A percentile compares a stretch with the other conserved stretches of the same genome.
Conservation (phyloP, 805 yeast genomes). For the Debaryomyces maramus region DNA sequence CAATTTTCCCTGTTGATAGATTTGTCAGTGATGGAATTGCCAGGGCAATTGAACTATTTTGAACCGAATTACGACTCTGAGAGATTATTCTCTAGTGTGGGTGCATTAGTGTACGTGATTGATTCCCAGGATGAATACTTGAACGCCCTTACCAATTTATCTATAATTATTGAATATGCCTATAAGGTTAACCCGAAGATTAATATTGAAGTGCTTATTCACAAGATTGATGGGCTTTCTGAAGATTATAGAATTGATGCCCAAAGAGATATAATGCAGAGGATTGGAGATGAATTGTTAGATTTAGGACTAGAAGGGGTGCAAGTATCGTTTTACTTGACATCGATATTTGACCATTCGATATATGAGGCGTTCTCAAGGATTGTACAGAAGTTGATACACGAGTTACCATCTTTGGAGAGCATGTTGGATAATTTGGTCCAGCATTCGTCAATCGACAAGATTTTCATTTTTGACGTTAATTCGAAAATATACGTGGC, state of each 20-base stretch:
- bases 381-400: constrained; percentile 86
- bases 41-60: constrained; percentile 88
- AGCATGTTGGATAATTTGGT: constrained; percentile 85
- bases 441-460: constrained; percentile 87
- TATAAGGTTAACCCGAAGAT: constrained; percentile 79
- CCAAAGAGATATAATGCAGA: constrained; percentile 93
- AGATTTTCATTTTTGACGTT: constrained; percentile 88
- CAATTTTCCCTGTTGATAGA: constrained; percentile 82
- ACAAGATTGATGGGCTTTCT: constrained; percentile 91
- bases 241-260: constrained; percentile 95
- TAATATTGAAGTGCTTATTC: constrained; percentile 89
- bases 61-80: constrained; percentile 84
- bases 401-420: constrained; percentile 85
- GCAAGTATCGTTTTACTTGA: constrained; percentile 84
- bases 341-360: constrained; percentile 93
- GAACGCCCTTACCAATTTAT: constrained; percentile 84
- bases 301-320: constrained; percentile 91
- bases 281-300: constrained; percentile 88
- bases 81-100: constrained; percentile 73
- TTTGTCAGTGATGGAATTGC: constrained; percentile 87
- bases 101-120: constrained; percentile 90
- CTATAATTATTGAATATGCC: constrained; percentile 85
- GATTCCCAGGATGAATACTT: constrained; percentile 95
- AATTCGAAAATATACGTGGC: constrained; percentile 93
- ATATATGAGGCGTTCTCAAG: constrained; percentile 94